phyloP scores from a whole-genome alignment of 352 stramenopile genomes.

The Pythium pectinolyticum region DNA sequence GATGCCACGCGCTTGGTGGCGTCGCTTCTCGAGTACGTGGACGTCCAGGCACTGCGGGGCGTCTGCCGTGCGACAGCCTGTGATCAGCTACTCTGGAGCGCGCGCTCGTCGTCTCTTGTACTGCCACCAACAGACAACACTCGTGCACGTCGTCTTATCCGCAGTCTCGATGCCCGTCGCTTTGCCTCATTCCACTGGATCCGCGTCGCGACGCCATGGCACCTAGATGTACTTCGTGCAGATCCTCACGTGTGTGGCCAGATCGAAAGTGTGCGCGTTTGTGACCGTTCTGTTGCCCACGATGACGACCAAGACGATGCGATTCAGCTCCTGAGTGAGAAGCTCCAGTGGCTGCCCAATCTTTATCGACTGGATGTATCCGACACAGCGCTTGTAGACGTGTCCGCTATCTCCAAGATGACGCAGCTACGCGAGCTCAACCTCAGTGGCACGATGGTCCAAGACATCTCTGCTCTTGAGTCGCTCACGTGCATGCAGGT shows the following conservation, averaged over 20 bases:
- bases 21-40: no score
- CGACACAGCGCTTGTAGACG: background rate
- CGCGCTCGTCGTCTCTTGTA: no score
- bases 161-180: no score
- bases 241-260: background rate
- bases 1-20: no score
- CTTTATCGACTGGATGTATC: conserved; percentile 5
- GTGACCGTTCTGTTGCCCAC: background rate
- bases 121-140: no score
- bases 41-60: no score
- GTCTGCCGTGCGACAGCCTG: no score
- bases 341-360: background rate
- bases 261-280: background rate
- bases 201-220: background rate
- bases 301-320: background rate
- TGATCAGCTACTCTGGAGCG: no score
- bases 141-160: no score
- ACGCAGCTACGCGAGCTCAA: conserved; percentile 11
- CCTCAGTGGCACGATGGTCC: conserved; percentile 1
- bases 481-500: background rate
- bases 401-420: background rate
- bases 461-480: background rate
- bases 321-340: no score
- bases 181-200: no score
- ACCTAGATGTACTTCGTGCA: background rate